Percentiles rank a stretch among this genome's conserved stretches.
These are phyloP conservation scores for Fusarium sp. DNA, from an alignment of 2,329 filamentous ascomycete genomes.

Conservation along the genomic window DNA sequence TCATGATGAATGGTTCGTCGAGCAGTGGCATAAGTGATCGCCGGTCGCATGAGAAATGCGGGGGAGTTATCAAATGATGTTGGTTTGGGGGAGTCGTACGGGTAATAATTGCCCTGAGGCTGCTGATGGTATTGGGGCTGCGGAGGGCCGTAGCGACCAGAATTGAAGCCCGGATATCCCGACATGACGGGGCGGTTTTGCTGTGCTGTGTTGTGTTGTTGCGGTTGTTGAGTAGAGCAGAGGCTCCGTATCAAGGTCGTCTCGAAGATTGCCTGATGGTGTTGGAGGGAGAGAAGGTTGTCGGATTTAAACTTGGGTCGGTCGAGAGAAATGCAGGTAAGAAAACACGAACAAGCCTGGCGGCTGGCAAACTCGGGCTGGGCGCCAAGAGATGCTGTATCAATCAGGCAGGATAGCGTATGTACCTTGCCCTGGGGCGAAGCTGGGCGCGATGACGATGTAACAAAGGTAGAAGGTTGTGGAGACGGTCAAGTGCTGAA, in stretches of 20 bases:
- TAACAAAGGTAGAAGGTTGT: slow-evolving; percentile 12
- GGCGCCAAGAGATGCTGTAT: slow-evolving; percentile 41
- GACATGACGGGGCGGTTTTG: slow-evolving; percentile 63
- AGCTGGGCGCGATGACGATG: slow-evolving; percentile 29
- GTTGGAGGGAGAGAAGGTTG: slow-evolving; percentile 11
- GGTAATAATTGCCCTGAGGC: slow-evolving; percentile 61
- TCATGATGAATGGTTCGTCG: slow-evolving; percentile 8
- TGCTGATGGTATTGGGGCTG: slow-evolving; percentile 51
- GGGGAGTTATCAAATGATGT: slow-evolving; percentile 15
- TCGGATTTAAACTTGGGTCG: slow-evolving; percentile 19
- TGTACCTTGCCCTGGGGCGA: slow-evolving; percentile 24
- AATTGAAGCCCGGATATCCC: slow-evolving; percentile 70
- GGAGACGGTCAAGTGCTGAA: slow-evolving; percentile 14
- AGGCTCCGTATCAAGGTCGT: slow-evolving; percentile 1
- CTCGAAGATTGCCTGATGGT: slow-evolving; percentile 7
- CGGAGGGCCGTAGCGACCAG: slow-evolving; percentile 59
- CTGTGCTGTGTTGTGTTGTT: not conserved
- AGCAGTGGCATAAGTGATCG: slow-evolving; percentile 22
- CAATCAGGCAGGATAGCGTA: slow-evolving; percentile 33
- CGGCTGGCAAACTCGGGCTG: slow-evolving; percentile 33
- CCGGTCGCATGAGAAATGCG: slow-evolving; percentile 26
- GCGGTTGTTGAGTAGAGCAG: not conserved
- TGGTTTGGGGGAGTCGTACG: slow-evolving; percentile 57
- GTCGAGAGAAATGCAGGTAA: slow-evolving; percentile 30
- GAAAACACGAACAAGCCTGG: slow-evolving; percentile 20